These are phyloP conservation scores for Arthromyces matolae DNA, from an alignment of 768 basidiomycete genomes.

Conservation along the genomic window DNA sequence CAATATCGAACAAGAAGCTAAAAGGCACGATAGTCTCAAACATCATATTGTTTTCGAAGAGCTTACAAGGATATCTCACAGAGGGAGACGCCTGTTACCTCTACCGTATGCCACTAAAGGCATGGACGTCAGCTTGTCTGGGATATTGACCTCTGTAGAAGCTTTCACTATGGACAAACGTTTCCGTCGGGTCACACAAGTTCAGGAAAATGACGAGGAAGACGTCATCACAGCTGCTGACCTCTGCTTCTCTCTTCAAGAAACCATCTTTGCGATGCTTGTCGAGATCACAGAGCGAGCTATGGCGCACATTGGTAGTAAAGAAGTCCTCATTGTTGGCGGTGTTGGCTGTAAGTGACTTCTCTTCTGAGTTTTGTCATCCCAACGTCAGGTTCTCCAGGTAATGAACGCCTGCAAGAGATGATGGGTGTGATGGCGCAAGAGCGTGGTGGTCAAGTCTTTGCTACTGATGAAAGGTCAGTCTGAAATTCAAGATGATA, in stretches of 20 bases:
- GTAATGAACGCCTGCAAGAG: slow-evolving; percentile 88
- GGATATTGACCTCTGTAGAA: slow-evolving; percentile 85
- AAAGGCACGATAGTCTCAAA: too few species aligned
- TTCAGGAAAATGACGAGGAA: slow-evolving; percentile 39
- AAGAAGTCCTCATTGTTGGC: slow-evolving; percentile 94
- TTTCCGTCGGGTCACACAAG: slow-evolving; percentile 50
- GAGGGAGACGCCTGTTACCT: slow-evolving; percentile 77
- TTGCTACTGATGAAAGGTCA: slow-evolving; percentile 96
- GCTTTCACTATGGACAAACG: slow-evolving; percentile 83
- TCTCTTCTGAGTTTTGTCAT: neutral
- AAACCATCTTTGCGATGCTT: slow-evolving; percentile 96
- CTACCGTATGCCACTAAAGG: slow-evolving; percentile 97
- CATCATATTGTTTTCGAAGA: slow-evolving; percentile 9
- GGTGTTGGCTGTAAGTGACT: slow-evolving; percentile 92
- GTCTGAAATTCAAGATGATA: slow-evolving; percentile 17
- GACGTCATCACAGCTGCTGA: slow-evolving; percentile 93
- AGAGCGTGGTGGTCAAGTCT: slow-evolving; percentile 85
- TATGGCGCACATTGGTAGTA: slow-evolving; percentile 97
- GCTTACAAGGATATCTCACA: slow-evolving; percentile 24
- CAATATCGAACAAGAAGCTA: slow-evolving; percentile 96
- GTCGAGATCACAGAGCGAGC: slow-evolving; percentile 99
- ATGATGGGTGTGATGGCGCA: slow-evolving; percentile 99
- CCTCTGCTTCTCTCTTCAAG: slow-evolving; percentile 94
- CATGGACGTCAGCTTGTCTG: slow-evolving; percentile 97
- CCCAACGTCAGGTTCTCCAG: slow-evolving; percentile 36